Conservation (phyloP, 768 basidiomycete species). For the Favolaschia claudopus region DNA sequence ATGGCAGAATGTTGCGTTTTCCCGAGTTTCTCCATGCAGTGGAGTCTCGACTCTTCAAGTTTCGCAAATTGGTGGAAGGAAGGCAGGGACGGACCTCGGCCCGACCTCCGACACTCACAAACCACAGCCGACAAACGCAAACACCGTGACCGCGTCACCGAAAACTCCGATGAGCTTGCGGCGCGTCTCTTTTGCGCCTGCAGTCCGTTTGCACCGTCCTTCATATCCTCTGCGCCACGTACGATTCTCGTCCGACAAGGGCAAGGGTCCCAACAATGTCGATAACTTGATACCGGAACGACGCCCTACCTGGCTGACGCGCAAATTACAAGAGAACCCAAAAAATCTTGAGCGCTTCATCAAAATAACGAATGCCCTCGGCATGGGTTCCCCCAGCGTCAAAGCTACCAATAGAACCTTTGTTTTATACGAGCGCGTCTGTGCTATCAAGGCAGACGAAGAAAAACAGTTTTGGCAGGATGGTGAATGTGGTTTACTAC, state of each 20-base stretch:
- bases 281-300: conserved; percentile 18
- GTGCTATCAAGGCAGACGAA: conserved; percentile 63
- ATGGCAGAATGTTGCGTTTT: too few species aligned
- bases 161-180: conserved; percentile 6
- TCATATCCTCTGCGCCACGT: background rate
- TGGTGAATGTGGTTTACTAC: conserved; percentile 48
- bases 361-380: conserved; percentile 15
- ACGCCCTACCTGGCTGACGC: conserved; percentile 16
- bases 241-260: conserved; percentile 1
- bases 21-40: too few species aligned
- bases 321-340: conserved; percentile 23
- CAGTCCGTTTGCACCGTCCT: conserved; percentile 9
- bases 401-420: conserved; percentile 48
- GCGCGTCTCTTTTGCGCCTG: conserved; percentile 2
- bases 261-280: background rate
- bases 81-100: too few species aligned
- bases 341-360: conserved; percentile 18
- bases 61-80: too few species aligned
- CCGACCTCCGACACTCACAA: too few species aligned
- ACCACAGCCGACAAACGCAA: too few species aligned
- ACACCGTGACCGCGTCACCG: too few species aligned
- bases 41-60: too few species aligned
- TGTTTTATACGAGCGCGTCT: conserved; percentile 63
- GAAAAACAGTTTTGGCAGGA: conserved; percentile 70
- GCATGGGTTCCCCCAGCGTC: conserved; percentile 9